These are phyloP conservation scores for Dioszegia crocea DNA, from an alignment of 768 basidiomycete species.

Conservation along the genomic window DNA sequence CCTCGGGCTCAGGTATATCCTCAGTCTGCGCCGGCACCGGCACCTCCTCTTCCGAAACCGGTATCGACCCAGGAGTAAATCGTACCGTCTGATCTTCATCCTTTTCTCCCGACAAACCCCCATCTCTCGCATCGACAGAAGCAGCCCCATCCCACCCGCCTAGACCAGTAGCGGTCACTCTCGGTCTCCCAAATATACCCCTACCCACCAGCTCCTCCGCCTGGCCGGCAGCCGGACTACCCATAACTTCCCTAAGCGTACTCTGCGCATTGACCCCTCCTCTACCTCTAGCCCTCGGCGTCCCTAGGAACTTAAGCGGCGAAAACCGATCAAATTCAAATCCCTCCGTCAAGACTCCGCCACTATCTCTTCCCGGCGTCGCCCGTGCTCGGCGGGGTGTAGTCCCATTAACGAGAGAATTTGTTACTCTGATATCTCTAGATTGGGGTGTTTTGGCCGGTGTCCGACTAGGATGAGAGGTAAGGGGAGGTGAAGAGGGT, in stretches of 20 bases:
- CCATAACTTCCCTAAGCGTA: slow-evolving; percentile 3
- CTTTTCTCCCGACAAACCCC: neutral
- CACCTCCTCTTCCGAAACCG: neutral
- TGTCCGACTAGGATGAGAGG: neutral
- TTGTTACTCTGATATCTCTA: slow-evolving; percentile 21
- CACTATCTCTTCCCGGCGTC: slow-evolving; percentile 3
- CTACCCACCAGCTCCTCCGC: neutral
- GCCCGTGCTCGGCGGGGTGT: neutral
- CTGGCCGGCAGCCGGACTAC: neutral
- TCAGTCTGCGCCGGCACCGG: no score
- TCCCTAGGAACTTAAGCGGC: slow-evolving; percentile 3
- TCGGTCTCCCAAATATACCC: slow-evolving; percentile 1
- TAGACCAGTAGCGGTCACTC: neutral
- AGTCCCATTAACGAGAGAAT: slow-evolving; percentile 32
- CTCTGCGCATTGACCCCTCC: neutral
- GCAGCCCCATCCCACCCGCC: neutral
- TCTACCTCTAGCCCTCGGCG: neutral
- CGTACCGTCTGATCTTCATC: slow-evolving; percentile 6
- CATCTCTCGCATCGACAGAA: neutral
- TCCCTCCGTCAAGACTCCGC: neutral
- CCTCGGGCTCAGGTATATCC: neutral
- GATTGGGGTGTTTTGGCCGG: slow-evolving; percentile 17
- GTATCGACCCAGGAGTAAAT: neutral
- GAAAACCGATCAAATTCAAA: slow-evolving; percentile 2
- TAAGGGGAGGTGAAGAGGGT: neutral